Conservation (phyloP, 768 basidiomycete genomes). For the Mrakia hoshinonis region DNA sequence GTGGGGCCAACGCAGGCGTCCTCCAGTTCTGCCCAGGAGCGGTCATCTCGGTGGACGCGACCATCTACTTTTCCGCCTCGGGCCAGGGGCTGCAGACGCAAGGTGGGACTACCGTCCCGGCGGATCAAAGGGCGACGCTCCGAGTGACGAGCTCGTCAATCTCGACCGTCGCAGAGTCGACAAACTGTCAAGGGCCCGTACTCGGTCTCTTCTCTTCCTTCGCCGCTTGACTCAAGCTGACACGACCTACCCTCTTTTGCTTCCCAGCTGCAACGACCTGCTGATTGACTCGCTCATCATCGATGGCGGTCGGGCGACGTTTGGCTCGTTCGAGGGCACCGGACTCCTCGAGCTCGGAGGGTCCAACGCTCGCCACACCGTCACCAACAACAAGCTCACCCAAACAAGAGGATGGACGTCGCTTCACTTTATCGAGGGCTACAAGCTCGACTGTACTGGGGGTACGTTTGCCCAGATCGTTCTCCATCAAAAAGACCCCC, state of each 20-base stretch:
- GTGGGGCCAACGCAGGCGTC: neutral
- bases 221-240: neutral
- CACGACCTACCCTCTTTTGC: neutral
- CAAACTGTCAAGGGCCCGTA: slow-evolving; percentile 1
- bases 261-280: slow-evolving; percentile 17
- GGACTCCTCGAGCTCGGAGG: slow-evolving; percentile 12
- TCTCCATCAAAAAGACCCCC: neutral
- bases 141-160: neutral
- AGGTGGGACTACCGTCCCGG: neutral
- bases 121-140: neutral
- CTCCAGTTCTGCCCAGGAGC: neutral
- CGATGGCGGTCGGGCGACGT: neutral
- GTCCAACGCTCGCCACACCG: neutral
- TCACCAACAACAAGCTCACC: neutral
- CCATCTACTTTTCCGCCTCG: slow-evolving; percentile 9
- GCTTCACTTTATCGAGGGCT: slow-evolving; percentile 15
- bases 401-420: slow-evolving; percentile 13
- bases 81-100: slow-evolving; percentile 6
- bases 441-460: neutral
- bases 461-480: neutral
- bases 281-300: slow-evolving; percentile 1
- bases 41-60: neutral
- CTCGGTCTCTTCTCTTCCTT: neutral
- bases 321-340: slow-evolving; percentile 4
- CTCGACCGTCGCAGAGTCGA: neutral